Base-by-base conservation (phyloP, 176 grass and related monocot species). In the Musa schizocarpa region DNA sequence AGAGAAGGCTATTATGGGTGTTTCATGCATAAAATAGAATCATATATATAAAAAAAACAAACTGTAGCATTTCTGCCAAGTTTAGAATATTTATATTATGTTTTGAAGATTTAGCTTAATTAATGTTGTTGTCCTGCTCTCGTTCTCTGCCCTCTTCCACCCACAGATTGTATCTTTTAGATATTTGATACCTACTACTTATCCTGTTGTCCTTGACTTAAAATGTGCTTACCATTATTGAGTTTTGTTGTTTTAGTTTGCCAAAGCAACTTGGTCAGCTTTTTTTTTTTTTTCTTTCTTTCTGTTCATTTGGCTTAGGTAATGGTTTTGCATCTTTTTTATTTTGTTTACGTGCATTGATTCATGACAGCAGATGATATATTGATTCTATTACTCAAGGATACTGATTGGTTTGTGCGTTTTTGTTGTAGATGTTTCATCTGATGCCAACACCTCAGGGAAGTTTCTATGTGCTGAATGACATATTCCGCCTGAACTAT, bases 371-470 rank as follows among this genome's bases (percentile, higher is more conserved):
- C 34, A 43, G 34, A 43, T 6, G 34, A 43, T 4, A 43, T 43
- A 43, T 43, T 4, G 5, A 43, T 43, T 43, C 34, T 43, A 43
- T 43, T 43, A 43, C 34, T 43, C 34, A 43, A 43, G 34, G 34
- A 43, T 43, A 43, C 5, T 43, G 34, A 43, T 69, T 69, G 67
- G 5, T 69, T 69, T 19, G 9, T 29, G 26, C n/a, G 16, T 48
- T 48, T 69, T 69, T 43, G 57, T n/a, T 21, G 57, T n/a, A 69
- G 67, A 69, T 69, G 67, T 69, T 69, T 69, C 67, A 69, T 48
- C 29, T 69, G 67, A 50, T 69, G 29, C 34, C 34, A 11, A 69
- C 34, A 16, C 67, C 67, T 50, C 67, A 69, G 24, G 67, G 67
- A 19, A 69, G 67, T 29, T 69, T 69, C 26, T 69, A 69, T 69